Percentiles rank a stretch among this genome's conserved stretches.
These are phyloP conservation scores for Colletotrichum australisinense DNA, from an alignment of 2,329 filamentous ascomycete species.

Conservation along the genomic window DNA sequence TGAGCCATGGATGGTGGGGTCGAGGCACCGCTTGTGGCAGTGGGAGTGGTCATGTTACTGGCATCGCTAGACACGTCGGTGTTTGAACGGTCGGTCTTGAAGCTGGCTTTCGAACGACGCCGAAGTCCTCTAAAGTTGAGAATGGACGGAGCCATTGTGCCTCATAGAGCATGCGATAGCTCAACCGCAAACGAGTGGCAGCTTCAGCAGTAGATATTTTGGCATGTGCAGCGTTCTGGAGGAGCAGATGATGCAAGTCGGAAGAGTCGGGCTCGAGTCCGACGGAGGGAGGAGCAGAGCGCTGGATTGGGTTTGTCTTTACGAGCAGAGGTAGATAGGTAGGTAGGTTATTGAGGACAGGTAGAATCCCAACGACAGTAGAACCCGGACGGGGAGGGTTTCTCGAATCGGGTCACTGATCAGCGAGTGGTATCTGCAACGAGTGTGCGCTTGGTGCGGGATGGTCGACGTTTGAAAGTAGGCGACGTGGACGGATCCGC, in stretches of 20 bases:
- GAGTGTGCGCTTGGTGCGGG: neutral
- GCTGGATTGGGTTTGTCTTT: neutral
- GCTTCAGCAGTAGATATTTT: neutral
- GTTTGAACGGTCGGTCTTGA: conserved; percentile 70
- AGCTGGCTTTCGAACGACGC: conserved; percentile 80
- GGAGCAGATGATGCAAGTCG: neutral
- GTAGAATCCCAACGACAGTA: neutral
- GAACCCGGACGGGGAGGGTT: neutral
- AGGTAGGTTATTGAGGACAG: neutral
- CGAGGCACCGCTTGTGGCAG: conserved; percentile 75
- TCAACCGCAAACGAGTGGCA: conserved; percentile 10
- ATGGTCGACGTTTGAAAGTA: neutral
- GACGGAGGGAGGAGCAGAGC: neutral
- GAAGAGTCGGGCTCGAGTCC: neutral
- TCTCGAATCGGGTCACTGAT: conserved; percentile 8
- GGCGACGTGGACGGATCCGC: neutral
- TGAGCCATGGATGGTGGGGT: conserved; percentile 81
- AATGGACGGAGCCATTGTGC: conserved; percentile 71
- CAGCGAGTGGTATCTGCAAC: conserved; percentile 19
- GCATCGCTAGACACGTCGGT: conserved; percentile 70
- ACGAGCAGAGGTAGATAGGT: neutral
- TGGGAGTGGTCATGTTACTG: conserved; percentile 70
- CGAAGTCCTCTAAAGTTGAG: conserved; percentile 78
- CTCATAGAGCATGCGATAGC: conserved; percentile 16
- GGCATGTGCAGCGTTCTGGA: conserved; percentile 1